Base-by-base conservation (phyloP, 805 yeast species). In the Candida orba region DNA sequence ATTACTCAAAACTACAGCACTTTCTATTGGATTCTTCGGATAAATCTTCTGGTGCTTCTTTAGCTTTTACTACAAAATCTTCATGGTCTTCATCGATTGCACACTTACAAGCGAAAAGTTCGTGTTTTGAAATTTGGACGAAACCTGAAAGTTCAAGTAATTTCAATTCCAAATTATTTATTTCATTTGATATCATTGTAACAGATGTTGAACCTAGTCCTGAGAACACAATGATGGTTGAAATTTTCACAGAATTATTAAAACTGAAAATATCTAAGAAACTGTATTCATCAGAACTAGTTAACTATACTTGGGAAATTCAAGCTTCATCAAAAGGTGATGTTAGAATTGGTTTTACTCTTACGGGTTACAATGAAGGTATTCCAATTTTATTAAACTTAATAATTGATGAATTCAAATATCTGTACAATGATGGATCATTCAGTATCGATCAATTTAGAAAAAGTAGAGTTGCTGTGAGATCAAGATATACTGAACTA, bases 231-330 rank as follows among this genome's bases (percentile, higher is more conserved):
- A 70, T 78, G 48, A 63, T 67, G n/a, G 50, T 75, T 12, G 89
- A 84, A 49, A 55, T 83, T 6, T 45, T 82, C 3, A 66, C 72
- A 9, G 78, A 76, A 39, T 41, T 78, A 4, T 49, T 79, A 4
- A 75, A 71, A 22, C 52, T 57, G 1, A 55, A 59, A 13, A 52
- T 82, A 1, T 59, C 69, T 22, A 57, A 63, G 5, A 46, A 49
- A 6, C 51, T 84, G 2, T 84, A 82, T 53, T 72, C 75, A 1
- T 69, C 79, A 1, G 76, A 79, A 44, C 55, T 68, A n/a, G 45
- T 79, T 9, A 78, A 80, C 2, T 79, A 71, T 52, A 56, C 73
- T 0, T 83, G 83, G 75, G 79, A 75, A 17, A 47, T 83, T 0
- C 64, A 60, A 32, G 75, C 87, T 0, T 76, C 81, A 4, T 47